Evolutionary conservation across 441 rosid species (phyloP).

Genomic region (Pelargonium myrrhifolium): DNA sequence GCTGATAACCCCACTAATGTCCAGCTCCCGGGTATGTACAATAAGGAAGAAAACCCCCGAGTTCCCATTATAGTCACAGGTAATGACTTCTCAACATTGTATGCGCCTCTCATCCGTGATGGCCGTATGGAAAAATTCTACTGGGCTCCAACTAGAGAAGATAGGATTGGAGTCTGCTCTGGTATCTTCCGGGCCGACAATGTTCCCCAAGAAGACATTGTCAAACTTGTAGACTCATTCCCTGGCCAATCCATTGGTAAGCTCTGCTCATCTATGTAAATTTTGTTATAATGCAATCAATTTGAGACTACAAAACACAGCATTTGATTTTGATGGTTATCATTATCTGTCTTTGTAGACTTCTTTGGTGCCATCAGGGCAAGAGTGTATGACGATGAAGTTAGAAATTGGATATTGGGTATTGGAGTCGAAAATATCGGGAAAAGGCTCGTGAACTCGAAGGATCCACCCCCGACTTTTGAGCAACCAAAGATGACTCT

Average conservation of each 20-base stretch:
- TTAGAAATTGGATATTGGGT: slow-evolving; percentile 68
- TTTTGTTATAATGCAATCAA: too few species aligned
- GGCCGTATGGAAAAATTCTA: slow-evolving; percentile 98
- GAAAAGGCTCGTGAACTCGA: slow-evolving; percentile 84
- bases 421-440: slow-evolving; percentile 59
- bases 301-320: neutral
- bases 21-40: slow-evolving; percentile 97
- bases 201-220: slow-evolving; percentile 39
- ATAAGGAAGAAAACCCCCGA: slow-evolving; percentile 84
- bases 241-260: slow-evolving; percentile 97
- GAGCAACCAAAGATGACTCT: slow-evolving; percentile 70
- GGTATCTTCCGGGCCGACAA: slow-evolving; percentile 75
- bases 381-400: slow-evolving; percentile 93
- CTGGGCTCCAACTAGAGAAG: slow-evolving; percentile 96
- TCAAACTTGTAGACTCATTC: slow-evolving; percentile 76
- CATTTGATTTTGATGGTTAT: too few species aligned
- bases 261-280: too few species aligned
- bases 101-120: slow-evolving; percentile 90
- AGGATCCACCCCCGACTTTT: slow-evolving; percentile 68
- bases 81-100: slow-evolving; percentile 92
- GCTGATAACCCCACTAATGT: slow-evolving; percentile 92
- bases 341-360: slow-evolving; percentile 23
- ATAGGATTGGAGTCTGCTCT: slow-evolving; percentile 82
- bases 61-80: slow-evolving; percentile 86
- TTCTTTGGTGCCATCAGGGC: slow-evolving; percentile 96